These are phyloP conservation scores for Globisporangium polare DNA, from an alignment of 352 stramenopile species.

Conservation along the genomic window DNA sequence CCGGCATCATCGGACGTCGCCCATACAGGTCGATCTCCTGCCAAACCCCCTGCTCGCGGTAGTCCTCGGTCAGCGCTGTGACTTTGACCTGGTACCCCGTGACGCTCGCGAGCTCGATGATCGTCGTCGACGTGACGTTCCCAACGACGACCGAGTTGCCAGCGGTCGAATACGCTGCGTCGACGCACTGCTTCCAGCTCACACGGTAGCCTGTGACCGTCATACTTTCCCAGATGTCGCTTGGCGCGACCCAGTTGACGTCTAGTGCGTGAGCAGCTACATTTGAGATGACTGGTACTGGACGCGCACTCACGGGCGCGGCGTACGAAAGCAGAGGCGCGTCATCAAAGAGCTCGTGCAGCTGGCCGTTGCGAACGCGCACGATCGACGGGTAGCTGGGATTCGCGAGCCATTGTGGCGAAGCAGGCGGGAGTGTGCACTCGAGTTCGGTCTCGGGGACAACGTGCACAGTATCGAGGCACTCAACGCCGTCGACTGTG, in stretches of 20 bases:
- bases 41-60: slow-evolving; percentile 33
- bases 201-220: slow-evolving; percentile 83
- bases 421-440: slow-evolving; percentile 66
- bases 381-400: slow-evolving; percentile 50
- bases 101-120: slow-evolving; percentile 54
- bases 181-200: slow-evolving; percentile 39
- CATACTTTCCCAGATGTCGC: slow-evolving; percentile 68
- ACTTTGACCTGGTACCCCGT: slow-evolving; percentile 80
- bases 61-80: slow-evolving; percentile 74
- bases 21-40: slow-evolving; percentile 88
- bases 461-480: slow-evolving; percentile 54
- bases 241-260: slow-evolving; percentile 69
- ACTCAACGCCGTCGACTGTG: slow-evolving; percentile 64
- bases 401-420: slow-evolving; percentile 21
- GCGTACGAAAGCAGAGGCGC: slow-evolving; percentile 66
- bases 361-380: slow-evolving; percentile 54
- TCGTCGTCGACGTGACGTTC: slow-evolving; percentile 91
- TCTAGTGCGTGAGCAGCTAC: slow-evolving; percentile 73
- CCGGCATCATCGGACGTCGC: slow-evolving; percentile 34
- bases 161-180: slow-evolving; percentile 22
- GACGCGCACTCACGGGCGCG: slow-evolving; percentile 28
- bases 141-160: slow-evolving; percentile 51
- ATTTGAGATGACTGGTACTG: slow-evolving; percentile 59
- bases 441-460: slow-evolving; percentile 58
- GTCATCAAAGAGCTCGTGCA: slow-evolving; percentile 58